Evolutionary conservation across 352 stramenopile genomes (phyloP).

Genomic region (Pythium guiyangense): DNA sequence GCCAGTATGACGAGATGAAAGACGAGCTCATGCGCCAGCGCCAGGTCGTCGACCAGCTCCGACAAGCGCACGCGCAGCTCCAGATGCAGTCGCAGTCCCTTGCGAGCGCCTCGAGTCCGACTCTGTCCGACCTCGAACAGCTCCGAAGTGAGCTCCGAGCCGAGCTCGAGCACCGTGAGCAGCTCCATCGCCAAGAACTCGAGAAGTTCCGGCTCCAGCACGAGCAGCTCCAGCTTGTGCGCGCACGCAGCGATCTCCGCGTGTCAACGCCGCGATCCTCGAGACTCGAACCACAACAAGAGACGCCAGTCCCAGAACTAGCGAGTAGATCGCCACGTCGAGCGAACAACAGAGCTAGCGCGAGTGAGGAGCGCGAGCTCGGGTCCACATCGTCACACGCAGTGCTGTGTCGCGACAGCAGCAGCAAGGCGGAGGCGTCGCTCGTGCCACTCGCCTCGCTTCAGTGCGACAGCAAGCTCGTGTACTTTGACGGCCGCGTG

Average conservation of each 20-base stretch:
- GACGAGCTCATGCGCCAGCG: slow-evolving; percentile 43
- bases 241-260: not conserved
- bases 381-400: slow-evolving; percentile 5
- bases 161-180: slow-evolving; percentile 46
- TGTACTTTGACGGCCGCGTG: slow-evolving; percentile 44
- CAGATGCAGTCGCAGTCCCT: slow-evolving; percentile 20
- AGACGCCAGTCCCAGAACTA: no score
- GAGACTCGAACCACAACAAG: not conserved
- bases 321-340: not conserved
- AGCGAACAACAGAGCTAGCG: not conserved
- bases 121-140: slow-evolving; percentile 50
- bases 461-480: slow-evolving; percentile 48
- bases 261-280: not conserved
- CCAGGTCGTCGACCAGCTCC: slow-evolving; percentile 51
- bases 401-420: not conserved
- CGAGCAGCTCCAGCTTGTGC: slow-evolving; percentile 10
- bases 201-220: slow-evolving; percentile 27
- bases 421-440: not conserved
- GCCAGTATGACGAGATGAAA: slow-evolving; percentile 53
- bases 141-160: slow-evolving; percentile 45
- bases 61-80: slow-evolving; percentile 32
- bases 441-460: slow-evolving; percentile 18
- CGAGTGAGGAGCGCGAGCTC: slow-evolving; percentile 6
- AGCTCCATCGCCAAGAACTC: slow-evolving; percentile 41
- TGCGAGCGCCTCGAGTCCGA: slow-evolving; percentile 16